Conservation (phyloP, 1,284 basidiomycete genomes). For the Mycena citricolor region DNA sequence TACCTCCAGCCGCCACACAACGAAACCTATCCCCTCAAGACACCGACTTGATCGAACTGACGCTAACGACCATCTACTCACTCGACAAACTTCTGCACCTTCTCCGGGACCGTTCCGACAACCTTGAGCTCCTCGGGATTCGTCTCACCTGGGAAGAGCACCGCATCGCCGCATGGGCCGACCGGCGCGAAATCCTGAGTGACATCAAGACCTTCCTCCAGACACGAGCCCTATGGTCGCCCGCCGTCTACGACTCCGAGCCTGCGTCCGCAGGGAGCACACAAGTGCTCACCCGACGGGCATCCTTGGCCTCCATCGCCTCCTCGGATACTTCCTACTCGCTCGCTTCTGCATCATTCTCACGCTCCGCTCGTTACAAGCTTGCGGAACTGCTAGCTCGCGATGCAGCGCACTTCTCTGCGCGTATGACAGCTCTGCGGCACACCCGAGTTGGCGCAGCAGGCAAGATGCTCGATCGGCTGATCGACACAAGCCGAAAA, state of each 20-base stretch:
- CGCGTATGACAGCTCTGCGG: constrained; percentile 63
- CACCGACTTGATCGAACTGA: constrained; percentile 93
- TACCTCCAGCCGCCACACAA: constrained; percentile 78
- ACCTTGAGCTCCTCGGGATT: constrained; percentile 70
- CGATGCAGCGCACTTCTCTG: constrained; percentile 74
- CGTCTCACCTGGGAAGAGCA: constrained; percentile 83
- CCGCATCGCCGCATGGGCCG: constrained; percentile 69
- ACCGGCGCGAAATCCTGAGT: constrained; percentile 58
- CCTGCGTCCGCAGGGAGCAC: constrained; percentile 23
- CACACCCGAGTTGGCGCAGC: constrained; percentile 68
- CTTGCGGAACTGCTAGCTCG: constrained; percentile 72
- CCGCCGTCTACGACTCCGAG: constrained; percentile 50
- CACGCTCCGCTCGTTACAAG: constrained; percentile 71
- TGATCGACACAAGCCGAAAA: constrained; percentile 78
- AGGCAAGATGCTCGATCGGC: constrained; percentile 74
- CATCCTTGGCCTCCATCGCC: constrained; percentile 61
- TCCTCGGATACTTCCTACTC: constrained; percentile 44
- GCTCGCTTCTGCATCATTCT: constrained; percentile 48
- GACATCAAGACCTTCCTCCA: constrained; percentile 70
- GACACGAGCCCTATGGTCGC: constrained; percentile 72
- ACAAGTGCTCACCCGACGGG: constrained; percentile 78
- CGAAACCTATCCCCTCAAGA: constrained; percentile 88
- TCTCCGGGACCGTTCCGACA: constrained; percentile 77
- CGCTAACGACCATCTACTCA: constrained; percentile 85
- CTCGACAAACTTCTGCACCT: constrained; percentile 90